Percentiles rank a stretch among this genome's conserved stretches.
Evolutionary conservation across 192 early-diverging fungal species (phyloP).

Genomic region (Coemansia sp.): DNA sequence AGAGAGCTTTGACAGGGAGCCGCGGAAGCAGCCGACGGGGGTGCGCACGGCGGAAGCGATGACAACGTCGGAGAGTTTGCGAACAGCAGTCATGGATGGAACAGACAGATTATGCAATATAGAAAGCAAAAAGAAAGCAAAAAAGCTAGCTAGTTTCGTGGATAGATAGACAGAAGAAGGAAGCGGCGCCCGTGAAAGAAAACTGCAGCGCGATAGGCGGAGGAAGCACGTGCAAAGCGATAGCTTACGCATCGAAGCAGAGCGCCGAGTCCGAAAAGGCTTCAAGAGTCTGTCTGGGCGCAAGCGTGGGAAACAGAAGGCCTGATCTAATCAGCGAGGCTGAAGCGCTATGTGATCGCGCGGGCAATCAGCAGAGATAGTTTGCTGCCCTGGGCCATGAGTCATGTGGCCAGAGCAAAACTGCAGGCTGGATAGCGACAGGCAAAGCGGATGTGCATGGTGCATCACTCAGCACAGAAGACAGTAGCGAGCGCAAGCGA

Average conservation of each 20-base stretch:
- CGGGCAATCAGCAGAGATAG: neutral
- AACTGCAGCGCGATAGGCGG: neutral
- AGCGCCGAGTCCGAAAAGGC: no score
- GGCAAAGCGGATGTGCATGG: neutral
- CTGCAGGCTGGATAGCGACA: neutral
- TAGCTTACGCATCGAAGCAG: no score
- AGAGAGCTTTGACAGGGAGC: constrained; percentile 77
- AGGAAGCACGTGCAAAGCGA: no score
- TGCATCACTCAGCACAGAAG: neutral
- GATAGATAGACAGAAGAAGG: neutral
- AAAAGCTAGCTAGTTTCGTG: no score
- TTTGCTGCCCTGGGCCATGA: neutral
- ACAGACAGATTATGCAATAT: neutral
- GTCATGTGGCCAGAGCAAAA: neutral
- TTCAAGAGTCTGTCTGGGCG: constrained; percentile 1
- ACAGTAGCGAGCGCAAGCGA: neutral
- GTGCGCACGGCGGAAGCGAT: constrained; percentile 73
- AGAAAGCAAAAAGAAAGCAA: neutral
- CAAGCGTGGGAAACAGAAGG: constrained; percentile 5
- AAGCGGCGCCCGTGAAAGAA: no score
- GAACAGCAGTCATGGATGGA: constrained; percentile 33
- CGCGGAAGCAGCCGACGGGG: constrained; percentile 89
- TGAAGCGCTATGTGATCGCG: neutral
- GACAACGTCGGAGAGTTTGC: constrained; percentile 47
- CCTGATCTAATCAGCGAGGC: neutral